Base-by-base conservation (phyloP, 495 filamentous ascomycete genomes). In the Aspergillus biplanus region DNA sequence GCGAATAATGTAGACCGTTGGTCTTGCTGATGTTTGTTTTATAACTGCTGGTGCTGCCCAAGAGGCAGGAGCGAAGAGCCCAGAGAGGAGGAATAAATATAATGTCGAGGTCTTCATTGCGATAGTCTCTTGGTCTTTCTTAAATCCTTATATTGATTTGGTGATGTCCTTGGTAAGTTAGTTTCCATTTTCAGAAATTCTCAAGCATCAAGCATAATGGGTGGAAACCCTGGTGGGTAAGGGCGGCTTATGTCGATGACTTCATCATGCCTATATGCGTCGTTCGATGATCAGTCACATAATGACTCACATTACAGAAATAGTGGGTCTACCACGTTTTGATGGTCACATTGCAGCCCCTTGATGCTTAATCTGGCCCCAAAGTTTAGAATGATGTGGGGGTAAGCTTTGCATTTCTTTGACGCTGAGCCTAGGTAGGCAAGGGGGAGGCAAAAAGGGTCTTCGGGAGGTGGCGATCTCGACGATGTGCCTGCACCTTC, bases 1-100 rank as follows among this genome's bases (percentile, higher is more conserved):
- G 37, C 82, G 80, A 60, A 85, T 83, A n/a, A 85, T 64, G 64
- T 83, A 85, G 42, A 84, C 68, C 4, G 66, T 75, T 12, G 76
- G 70, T 15, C 18, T 54, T 11, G 7, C 34, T 0, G 27, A 7
- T 33, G 21, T 4, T 27, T 13, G 27, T n/a, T 27, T 11, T 7
- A 11, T 18, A 18, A 9, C 2, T 7, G 16, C 11, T 8, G 47
- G 47, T 11, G 47, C 47, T 31, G 16, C 47, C 47, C 16, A 21
- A 4, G 47, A 50, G 11, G 47, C 5, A 50, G 33, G 33, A 32
- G 32, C 11, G 33, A 34, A 12, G 34, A 34, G 27, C 27, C 27
- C 32, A 12, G 15, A 32, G 27, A 54, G 13, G 27, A 54, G 31
- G 13, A 16, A 54, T 13, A 34, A 12, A 33, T 11, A 54, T n/a